A percentile compares a stretch with the other conserved stretches of the same genome.
Conservation (phyloP, 129 eudicot genomes). For the Scalesia atractyloides region DNA sequence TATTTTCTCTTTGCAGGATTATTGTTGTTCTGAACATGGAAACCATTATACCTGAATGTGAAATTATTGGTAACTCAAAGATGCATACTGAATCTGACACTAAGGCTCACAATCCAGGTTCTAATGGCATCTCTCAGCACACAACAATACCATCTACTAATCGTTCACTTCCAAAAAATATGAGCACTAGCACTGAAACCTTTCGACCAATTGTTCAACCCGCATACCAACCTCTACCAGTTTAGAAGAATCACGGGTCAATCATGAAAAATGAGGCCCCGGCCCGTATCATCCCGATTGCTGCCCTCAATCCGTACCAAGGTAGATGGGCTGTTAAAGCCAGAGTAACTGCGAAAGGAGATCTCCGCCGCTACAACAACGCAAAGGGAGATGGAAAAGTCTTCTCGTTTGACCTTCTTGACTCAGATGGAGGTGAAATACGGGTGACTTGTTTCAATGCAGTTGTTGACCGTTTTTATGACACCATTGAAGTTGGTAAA, state of each 20-base stretch:
- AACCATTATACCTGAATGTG: slow-evolving; percentile 75
- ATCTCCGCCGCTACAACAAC: slow-evolving; percentile 85
- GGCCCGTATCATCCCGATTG: slow-evolving; percentile 83
- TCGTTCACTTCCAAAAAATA: slow-evolving; percentile 27
- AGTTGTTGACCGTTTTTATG: slow-evolving; percentile 85
- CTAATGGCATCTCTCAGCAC: slow-evolving; percentile 38
- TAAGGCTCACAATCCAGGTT: slow-evolving; percentile 40
- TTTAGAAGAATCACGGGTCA: slow-evolving; percentile 82
- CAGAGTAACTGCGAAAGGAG: slow-evolving; percentile 95
- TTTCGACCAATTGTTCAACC: slow-evolving; percentile 88
- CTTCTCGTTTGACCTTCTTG: slow-evolving; percentile 95
- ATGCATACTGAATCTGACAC: slow-evolving; percentile 44
- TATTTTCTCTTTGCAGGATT: slow-evolving; percentile 68
- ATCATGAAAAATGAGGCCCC: slow-evolving; percentile 98
- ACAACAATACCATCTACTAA: slow-evolving; percentile 25
- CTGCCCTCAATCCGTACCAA: slow-evolving; percentile 95
- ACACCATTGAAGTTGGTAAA: slow-evolving; percentile 71
- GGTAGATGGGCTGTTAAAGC: slow-evolving; percentile 99
- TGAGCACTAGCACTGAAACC: slow-evolving; percentile 42
- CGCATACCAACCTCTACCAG: slow-evolving; percentile 93
- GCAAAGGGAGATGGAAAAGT: slow-evolving; percentile 96
- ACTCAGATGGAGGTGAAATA: slow-evolving; percentile 92
- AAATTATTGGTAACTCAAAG: slow-evolving; percentile 71
- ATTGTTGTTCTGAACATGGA: slow-evolving; percentile 87
- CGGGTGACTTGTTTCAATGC: slow-evolving; percentile 95